A percentile compares a stretch with the other conserved stretches of the same genome.
Conservation (phyloP, 2,329 filamentous ascomycete genomes). For the Aspergillaceae sp. region DNA sequence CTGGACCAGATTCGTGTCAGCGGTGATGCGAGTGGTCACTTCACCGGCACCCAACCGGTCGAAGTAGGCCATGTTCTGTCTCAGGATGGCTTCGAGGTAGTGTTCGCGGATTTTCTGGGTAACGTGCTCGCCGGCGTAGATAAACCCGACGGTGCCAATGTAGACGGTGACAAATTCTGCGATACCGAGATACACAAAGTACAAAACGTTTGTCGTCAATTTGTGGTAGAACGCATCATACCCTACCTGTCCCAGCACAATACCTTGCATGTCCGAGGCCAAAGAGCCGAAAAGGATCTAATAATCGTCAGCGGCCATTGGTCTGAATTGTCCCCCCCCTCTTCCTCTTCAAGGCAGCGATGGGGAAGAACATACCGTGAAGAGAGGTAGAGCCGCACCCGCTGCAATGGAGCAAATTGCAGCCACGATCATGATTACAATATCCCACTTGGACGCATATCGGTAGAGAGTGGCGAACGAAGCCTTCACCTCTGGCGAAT, state of each 20-base stretch:
- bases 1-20: conserved; percentile 87
- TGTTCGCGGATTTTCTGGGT: conserved; percentile 69
- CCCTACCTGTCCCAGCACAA: conserved; percentile 43
- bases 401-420: conserved; percentile 58
- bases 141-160: conserved; percentile 77
- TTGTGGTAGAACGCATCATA: conserved; percentile 51
- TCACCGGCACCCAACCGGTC: conserved; percentile 89
- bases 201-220: conserved; percentile 59
- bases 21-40: conserved; percentile 87
- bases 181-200: conserved; percentile 78
- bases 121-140: conserved; percentile 75
- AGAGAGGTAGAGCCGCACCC: conserved; percentile 67
- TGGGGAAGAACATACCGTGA: conserved; percentile 50
- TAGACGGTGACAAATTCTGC: conserved; percentile 72
- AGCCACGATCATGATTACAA: conserved; percentile 55
- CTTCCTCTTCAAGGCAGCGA: no score
- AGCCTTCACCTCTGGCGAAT: conserved; percentile 55
- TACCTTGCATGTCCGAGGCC: conserved; percentile 61
- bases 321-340: no score
- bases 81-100: conserved; percentile 75
- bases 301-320: neutral
- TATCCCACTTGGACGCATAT: conserved; percentile 59
- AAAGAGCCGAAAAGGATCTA: conserved; percentile 65
- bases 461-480: conserved; percentile 59
- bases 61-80: conserved; percentile 86